These are phyloP conservation scores for Entonaema liquescens DNA, from an alignment of 495 filamentous ascomycete species.

Conservation along the genomic window DNA sequence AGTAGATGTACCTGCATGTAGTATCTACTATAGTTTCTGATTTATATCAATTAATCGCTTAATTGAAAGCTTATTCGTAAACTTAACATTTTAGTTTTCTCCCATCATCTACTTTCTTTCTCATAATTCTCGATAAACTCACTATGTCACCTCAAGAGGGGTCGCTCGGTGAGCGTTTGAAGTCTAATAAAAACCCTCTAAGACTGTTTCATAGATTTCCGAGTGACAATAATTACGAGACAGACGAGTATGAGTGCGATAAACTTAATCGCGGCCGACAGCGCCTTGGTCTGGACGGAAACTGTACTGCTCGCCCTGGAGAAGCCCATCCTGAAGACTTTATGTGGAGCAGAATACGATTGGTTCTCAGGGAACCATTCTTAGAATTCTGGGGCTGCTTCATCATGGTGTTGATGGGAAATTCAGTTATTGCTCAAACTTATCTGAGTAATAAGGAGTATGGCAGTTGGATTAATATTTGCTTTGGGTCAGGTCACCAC, in stretches of 20 bases:
- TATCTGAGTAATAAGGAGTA: conserved; percentile 1
- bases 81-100: neutral
- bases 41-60: neutral
- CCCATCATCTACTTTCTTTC: neutral
- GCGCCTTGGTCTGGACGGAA: neutral
- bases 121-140: neutral
- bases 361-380: neutral
- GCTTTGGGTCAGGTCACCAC: neutral
- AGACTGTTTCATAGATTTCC: neutral
- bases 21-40: neutral
- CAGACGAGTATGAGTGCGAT: neutral
- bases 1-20: neutral
- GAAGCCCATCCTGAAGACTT: neutral
- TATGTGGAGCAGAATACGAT: neutral
- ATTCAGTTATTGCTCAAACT: neutral
- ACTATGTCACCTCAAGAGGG: neutral
- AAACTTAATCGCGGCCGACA: neutral
- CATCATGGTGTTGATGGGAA: conserved; percentile 4
- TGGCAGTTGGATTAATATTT: conserved; percentile 5
- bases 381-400: conserved; percentile 4
- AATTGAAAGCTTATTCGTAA: neutral
- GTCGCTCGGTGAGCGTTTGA: neutral
- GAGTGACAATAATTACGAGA: neutral
- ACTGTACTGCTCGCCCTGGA: neutral
- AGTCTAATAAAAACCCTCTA: neutral